Evolutionary conservation across 805 yeast genomes (phyloP).

Genomic region (Nakazawaea ishiwadae): DNA sequence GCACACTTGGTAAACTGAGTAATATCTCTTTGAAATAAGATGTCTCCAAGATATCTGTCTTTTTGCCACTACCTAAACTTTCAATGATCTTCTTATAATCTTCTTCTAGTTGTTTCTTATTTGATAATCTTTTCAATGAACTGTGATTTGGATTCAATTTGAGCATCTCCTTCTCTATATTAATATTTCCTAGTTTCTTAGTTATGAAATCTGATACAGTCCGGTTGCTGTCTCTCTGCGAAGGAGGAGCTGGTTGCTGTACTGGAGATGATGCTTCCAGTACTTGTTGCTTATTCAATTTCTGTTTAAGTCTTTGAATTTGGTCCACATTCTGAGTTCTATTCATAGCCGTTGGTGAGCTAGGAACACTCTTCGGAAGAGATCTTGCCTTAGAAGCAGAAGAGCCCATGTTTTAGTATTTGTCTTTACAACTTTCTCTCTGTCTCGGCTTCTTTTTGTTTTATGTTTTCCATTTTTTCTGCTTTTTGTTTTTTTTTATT

Average conservation of each 20-base stretch:
- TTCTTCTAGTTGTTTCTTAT: conserved; percentile 4
- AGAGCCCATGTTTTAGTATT: not conserved
- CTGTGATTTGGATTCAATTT: conserved; percentile 8
- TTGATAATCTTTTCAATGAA: conserved; percentile 5
- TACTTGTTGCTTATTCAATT: not conserved
- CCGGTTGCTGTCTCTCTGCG: not conserved
- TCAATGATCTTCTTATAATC: conserved; percentile 10
- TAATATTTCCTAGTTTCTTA: not conserved
- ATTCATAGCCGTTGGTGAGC: not conserved
- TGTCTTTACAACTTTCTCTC: not conserved
- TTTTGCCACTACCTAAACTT: not conserved
- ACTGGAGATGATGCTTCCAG: not conserved
- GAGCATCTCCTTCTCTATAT: conserved; percentile 3
- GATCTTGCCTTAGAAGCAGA: conserved; percentile 1
- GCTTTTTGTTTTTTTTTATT: not conserved
- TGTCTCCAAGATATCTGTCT: not conserved
- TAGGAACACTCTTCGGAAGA: conserved; percentile 2
- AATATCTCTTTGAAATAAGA: not conserved
- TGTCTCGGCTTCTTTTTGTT: not conserved
- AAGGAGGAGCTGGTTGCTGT: not conserved
- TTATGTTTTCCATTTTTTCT: not conserved
- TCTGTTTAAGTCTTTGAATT: not conserved
- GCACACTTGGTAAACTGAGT: not conserved
- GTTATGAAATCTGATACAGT: conserved; percentile 9
- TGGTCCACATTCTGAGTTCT: conserved; percentile 8